Evolutionary conservation across 345 rosid genomes (phyloP).

Genomic region (Gossypium longicalyx): DNA sequence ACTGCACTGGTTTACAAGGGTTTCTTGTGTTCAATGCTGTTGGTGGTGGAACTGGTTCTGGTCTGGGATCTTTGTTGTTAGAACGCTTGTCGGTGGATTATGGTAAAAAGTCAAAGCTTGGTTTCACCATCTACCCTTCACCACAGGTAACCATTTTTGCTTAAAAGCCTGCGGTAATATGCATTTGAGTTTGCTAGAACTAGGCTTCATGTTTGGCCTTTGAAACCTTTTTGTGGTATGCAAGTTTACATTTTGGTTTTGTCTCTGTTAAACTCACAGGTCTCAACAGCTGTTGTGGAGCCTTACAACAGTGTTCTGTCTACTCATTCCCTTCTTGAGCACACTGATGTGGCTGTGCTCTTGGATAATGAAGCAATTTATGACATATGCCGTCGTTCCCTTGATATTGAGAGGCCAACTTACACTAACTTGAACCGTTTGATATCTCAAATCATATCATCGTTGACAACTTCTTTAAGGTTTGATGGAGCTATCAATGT

Average conservation of each 20-base stretch:
- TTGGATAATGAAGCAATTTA: slow-evolving; percentile 82
- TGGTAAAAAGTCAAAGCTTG: slow-evolving; percentile 87
- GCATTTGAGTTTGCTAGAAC: background rate
- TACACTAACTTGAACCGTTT: slow-evolving; percentile 75
- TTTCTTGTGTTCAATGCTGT: slow-evolving; percentile 74
- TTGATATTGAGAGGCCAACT: slow-evolving; percentile 72
- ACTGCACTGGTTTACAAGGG: slow-evolving; percentile 85
- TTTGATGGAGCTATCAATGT: slow-evolving; percentile 85
- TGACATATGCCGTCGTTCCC: slow-evolving; percentile 69
- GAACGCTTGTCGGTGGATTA: slow-evolving; percentile 82
- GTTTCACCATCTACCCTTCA: slow-evolving; percentile 76
- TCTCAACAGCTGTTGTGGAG: slow-evolving; percentile 81
- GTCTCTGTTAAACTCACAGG: slow-evolving; percentile 30
- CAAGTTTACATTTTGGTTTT: background rate
- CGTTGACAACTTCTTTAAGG: slow-evolving; percentile 70
- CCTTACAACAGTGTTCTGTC: slow-evolving; percentile 81
- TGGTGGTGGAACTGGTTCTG: slow-evolving; percentile 87
- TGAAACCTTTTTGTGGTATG: background rate
- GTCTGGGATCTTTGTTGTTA: slow-evolving; percentile 68
- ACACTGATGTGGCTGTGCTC: slow-evolving; percentile 73
- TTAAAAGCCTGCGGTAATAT: no score
- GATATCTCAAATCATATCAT: slow-evolving; percentile 70
- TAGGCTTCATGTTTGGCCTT: background rate
- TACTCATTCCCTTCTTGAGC: slow-evolving; percentile 84
- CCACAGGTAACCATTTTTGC: slow-evolving; percentile 49